Conservation (phyloP, 257 asterid genomes). For the Gentiana straminea region DNA sequence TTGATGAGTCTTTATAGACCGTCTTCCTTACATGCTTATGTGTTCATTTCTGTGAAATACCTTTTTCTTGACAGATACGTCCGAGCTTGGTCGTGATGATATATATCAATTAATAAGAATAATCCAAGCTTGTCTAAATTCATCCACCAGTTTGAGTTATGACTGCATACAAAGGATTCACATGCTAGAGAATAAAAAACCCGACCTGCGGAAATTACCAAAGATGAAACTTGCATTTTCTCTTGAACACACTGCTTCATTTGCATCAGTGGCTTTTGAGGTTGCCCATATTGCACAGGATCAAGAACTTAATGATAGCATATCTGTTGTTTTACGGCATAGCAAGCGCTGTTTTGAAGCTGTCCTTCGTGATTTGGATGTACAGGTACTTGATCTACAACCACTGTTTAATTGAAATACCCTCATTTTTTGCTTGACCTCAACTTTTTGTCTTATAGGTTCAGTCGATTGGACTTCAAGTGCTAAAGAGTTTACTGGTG, state of each 20-base stretch:
- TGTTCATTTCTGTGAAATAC: constrained; percentile 10
- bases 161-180: constrained; percentile 61
- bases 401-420: not conserved
- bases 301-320: constrained; percentile 35
- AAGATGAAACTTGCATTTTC: constrained; percentile 70
- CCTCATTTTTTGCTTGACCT: constrained; percentile 3
- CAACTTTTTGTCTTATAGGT: constrained; percentile 40
- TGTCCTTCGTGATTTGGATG: constrained; percentile 52
- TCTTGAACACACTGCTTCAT: constrained; percentile 49
- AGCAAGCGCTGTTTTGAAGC: constrained; percentile 45
- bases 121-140: constrained; percentile 60
- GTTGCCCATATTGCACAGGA: constrained; percentile 35
- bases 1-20: constrained; percentile 10
- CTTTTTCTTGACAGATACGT: constrained; percentile 33
- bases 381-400: constrained; percentile 44
- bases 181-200: constrained; percentile 47
- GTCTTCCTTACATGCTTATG: constrained; percentile 11
- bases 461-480: constrained; percentile 82
- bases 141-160: constrained; percentile 42
- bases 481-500: constrained; percentile 55
- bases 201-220: constrained; percentile 49
- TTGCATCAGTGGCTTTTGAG: constrained; percentile 51
- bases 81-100: constrained; percentile 41
- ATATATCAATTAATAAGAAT: constrained; percentile 31
- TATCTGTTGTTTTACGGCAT: constrained; percentile 39